Percentiles rank a stretch among this genome's conserved stretches.
These are phyloP conservation scores for Cryphonectria parasitica DNA, from an alignment of 2,329 filamentous ascomycete species.

Conservation along the genomic window DNA sequence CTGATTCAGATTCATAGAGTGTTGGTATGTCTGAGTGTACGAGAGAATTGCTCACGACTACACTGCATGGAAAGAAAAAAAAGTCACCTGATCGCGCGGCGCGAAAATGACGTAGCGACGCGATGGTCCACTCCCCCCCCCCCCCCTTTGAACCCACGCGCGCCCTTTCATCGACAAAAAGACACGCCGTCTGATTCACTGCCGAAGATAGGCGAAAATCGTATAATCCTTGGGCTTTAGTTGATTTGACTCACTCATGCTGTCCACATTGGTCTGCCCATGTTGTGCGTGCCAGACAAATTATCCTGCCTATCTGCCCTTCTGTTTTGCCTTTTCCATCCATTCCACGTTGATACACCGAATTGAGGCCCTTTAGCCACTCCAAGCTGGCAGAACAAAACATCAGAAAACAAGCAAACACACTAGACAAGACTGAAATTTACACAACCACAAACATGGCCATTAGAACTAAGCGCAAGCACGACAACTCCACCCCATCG, in stretches of 20 bases:
- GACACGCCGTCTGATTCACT: conserved; percentile 28
- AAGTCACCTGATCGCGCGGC: conserved; percentile 19
- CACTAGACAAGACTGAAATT: not conserved
- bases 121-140: conserved; percentile 8
- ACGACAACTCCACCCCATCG: not conserved
- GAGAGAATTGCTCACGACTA: not conserved
- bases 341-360: not conserved
- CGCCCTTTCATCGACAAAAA: conserved; percentile 23
- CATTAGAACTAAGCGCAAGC: conserved; percentile 13
- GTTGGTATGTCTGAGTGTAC: no score
- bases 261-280: no score
- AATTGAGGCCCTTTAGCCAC: no score
- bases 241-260: not conserved
- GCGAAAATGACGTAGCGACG: conserved; percentile 9
- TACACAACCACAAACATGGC: conserved; percentile 13
- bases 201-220: not conserved
- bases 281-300: not conserved
- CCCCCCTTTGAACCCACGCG: conserved; percentile 8
- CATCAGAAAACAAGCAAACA: not conserved
- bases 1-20: not conserved
- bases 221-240: not conserved
- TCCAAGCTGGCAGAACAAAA: not conserved
- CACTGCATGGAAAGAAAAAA: no score
- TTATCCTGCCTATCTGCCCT: no score
- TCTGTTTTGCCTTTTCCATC: no score